Evolutionary conservation across 106 monocot species (phyloP), one percentile per base, ranked within the genome.

Genomic region (Triglochin maritima): DNA sequence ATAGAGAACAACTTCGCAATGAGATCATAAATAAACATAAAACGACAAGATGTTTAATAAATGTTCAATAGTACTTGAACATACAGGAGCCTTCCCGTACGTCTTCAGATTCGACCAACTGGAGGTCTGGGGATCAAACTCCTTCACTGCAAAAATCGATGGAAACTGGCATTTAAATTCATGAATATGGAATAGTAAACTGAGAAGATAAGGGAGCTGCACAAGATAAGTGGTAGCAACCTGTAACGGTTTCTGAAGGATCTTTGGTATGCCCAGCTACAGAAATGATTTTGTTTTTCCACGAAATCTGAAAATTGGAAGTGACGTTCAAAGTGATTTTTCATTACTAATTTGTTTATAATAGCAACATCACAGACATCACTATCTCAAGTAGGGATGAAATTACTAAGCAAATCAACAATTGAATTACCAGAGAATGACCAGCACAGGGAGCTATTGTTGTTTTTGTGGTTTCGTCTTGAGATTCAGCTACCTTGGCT

Each of bases 241-340:
- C 88, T 92, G 80, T 79, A 67, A 99, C 67, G 13, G 81, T 84
- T 69, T 99, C 89, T 57, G 92, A 84, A 78, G 89, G 88, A 79
- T 92, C 92, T 77, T 99, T 99, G 69, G 98, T 85, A 69, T 92
- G 98, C n/a, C 98, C 98, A 57, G 79, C 92, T 79, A 99, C 65
- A 56, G 84, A 88, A 69, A 99, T 47, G 71, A 99, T 79, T 74
- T 92, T 99, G 79, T 81, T 83, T 59, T 72, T 79, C 86, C 88
- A 92, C 44, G 98, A 59, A 49, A 99, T 77, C 98, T 99, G 75
- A 77, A 29, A 29, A 29, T 29, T 29, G 29, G 29, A 29, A 29
- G 29, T 29, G 29, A 29, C 1, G 29, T 29, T 29, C 29, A 29
- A 29, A 29, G 29, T 29, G 1, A 29, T 29, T 29, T 1, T 29